A percentile compares a stretch with the other conserved stretches of the same genome.
phyloP scores from a whole-genome alignment of 1,284 basidiomycete genomes.

The Mycena sp. region DNA sequence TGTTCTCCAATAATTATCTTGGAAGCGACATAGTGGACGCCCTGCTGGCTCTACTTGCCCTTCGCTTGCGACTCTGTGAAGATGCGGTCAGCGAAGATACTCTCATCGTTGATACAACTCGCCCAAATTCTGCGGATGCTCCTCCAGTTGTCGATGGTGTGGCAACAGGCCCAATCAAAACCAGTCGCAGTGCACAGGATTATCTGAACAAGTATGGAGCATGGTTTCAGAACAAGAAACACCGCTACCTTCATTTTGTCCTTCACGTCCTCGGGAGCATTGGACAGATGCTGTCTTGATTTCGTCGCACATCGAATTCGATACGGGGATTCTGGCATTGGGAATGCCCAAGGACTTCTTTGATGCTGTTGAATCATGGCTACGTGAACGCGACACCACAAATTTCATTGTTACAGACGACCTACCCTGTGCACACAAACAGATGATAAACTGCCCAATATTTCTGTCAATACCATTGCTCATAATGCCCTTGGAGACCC shows the following conservation, averaged over 20 bases:
- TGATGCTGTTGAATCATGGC: neutral
- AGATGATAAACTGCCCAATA: too few species aligned
- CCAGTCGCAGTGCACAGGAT: neutral
- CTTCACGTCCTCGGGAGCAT: conserved; percentile 9
- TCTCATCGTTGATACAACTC: conserved; percentile 3
- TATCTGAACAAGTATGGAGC: conserved; percentile 9
- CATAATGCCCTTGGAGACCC: neutral
- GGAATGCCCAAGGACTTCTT: conserved; percentile 7
- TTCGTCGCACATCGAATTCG: neutral
- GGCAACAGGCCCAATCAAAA: neutral
- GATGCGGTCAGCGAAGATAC: neutral
- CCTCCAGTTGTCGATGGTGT: conserved; percentile 1
- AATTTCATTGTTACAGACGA: conserved; percentile 1
- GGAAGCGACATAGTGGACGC: neutral
- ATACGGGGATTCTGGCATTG: conserved; percentile 12
- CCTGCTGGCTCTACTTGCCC: neutral
- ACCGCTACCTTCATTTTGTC: neutral
- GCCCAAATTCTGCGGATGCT: neutral
- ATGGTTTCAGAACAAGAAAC: neutral
- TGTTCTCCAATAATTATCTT: neutral
- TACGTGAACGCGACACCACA: neutral
- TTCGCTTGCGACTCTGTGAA: neutral
- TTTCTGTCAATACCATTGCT: conserved; percentile 13
- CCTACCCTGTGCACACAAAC: conserved; percentile 16
- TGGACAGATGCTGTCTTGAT: conserved; percentile 9